Base-by-base conservation (phyloP, 768 basidiomycete species). In the Chiua virens region DNA sequence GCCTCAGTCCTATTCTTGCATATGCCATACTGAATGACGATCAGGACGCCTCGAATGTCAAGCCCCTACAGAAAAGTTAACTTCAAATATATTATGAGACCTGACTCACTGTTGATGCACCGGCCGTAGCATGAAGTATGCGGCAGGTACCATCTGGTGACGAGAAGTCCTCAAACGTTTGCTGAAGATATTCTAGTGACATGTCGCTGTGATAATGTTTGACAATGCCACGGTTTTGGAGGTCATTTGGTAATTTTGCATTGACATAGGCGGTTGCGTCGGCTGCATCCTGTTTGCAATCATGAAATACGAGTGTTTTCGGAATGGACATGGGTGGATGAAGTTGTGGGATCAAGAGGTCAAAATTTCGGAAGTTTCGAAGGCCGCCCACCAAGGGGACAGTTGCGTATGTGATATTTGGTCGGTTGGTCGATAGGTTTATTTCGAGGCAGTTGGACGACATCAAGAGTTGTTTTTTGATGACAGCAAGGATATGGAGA, bases 191-290 rank as follows among this genome's bases (percentile, higher is more conserved):
- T 10, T 49, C 41, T 4, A 53, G 34, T 0, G 68, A 69, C 68
- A 71, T 69, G 2, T 43, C 37, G 13, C 54, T 52, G 30, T 72
- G 61, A 32, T 70, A 71, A 32, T 68, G 63, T 3, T 18, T 36
- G 15, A 70, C 47, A 4, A 70, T 39, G 0, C 60, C 60, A 1
- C 27, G 51, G 1, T 53, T 46, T 17, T 32, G 51, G 21, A 48
- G 28, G 10, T 40, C 4, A 0, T 4, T 7, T 1, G 66, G 61
- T 1, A 72, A 50, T 5, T 28, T 47, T 0, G 21, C 4, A 15
- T 42, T 0, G 62, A 49, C 43, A 65, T 65, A 45, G 1, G 3
- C 1, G 0, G 57, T 53, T 17, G 50, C 47, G 7, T 55, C 45
- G 1, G 53, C 32, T 5, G 42, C 45, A 27, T 58, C 50, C 15